Evolutionary conservation across 495 filamentous ascomycete species (phyloP).

Genomic region (Podospora comata): DNA sequence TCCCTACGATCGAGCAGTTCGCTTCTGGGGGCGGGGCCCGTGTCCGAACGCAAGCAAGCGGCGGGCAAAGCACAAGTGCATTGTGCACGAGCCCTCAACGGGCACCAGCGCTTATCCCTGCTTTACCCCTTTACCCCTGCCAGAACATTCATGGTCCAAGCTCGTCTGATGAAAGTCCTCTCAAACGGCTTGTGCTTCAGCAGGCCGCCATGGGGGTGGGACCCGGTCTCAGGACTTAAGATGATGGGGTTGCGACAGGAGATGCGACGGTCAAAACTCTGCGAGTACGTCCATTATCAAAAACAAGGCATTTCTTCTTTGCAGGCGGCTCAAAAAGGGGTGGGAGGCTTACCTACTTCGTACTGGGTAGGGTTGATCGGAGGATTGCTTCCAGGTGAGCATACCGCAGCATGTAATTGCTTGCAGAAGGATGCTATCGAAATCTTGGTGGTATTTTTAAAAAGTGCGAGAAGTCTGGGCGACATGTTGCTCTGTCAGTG

Average conservation of each 20-base stretch:
- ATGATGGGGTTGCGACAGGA: slow-evolving; percentile 1
- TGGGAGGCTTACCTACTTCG: background rate
- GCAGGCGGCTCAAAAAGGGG: background rate
- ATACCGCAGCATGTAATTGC: background rate
- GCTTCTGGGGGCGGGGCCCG: background rate
- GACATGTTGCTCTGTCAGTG: background rate
- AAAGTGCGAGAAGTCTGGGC: background rate
- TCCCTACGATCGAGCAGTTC: slow-evolving; percentile 4
- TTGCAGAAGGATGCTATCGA: background rate
- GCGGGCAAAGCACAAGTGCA: background rate
- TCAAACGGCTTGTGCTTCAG: slow-evolving; percentile 38
- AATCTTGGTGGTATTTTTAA: background rate
- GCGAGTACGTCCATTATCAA: background rate
- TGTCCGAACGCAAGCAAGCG: background rate
- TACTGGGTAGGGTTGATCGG: background rate
- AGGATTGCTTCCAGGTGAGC: background rate
- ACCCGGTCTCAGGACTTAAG: slow-evolving; percentile 25
- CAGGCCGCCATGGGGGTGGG: slow-evolving; percentile 23
- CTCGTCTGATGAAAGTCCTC: slow-evolving; percentile 18
- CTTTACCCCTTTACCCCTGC: slow-evolving; percentile 9
- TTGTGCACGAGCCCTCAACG: background rate
- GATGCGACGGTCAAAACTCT: background rate
- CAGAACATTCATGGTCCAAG: slow-evolving; percentile 16
- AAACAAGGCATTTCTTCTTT: background rate
- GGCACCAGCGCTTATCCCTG: background rate